phyloP scores from a whole-genome alignment of 768 basidiomycete species.

The Tylopilus subfusipes region DNA sequence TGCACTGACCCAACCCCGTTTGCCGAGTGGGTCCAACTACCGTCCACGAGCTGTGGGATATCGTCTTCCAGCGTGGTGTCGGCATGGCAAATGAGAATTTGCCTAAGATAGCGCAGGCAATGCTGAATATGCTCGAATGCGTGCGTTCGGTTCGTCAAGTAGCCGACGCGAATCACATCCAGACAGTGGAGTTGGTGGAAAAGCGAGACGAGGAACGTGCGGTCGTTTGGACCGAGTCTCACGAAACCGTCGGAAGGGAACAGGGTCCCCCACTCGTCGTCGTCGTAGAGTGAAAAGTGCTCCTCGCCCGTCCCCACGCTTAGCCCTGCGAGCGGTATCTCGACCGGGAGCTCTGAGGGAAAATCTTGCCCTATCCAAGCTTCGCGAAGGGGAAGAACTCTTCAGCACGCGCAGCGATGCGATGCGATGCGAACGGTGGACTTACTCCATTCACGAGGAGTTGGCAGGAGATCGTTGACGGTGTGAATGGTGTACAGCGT shows the following conservation, averaged over 20 bases:
- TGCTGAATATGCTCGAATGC: slow-evolving; percentile 34
- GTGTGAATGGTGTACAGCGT: slow-evolving; percentile 19
- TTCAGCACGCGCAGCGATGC: not conserved
- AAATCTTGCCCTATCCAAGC: slow-evolving; percentile 32
- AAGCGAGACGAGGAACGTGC: slow-evolving; percentile 35
- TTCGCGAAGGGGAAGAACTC: not conserved
- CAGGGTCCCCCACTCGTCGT: slow-evolving; percentile 36
- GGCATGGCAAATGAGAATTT: slow-evolving; percentile 36
- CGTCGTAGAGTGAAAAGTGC: slow-evolving; percentile 32
- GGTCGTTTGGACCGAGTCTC: slow-evolving; percentile 32
- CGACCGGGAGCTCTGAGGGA: slow-evolving; percentile 31
- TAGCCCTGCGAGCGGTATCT: slow-evolving; percentile 28
- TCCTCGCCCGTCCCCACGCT: slow-evolving; percentile 22
- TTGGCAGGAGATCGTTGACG: slow-evolving; percentile 11
- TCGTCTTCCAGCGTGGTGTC: slow-evolving; percentile 38
- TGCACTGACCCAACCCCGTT: slow-evolving; percentile 32
- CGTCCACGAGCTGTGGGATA: slow-evolving; percentile 25
- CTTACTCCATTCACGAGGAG: slow-evolving; percentile 25
- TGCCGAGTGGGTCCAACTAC: slow-evolving; percentile 26
- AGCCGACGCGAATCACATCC: slow-evolving; percentile 33
- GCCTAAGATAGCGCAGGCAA: slow-evolving; percentile 40
- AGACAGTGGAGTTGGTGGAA: slow-evolving; percentile 52
- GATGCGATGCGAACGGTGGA: not conserved
- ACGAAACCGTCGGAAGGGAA: slow-evolving; percentile 35
- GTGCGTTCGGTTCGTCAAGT: slow-evolving; percentile 23